Percentiles rank a stretch among this genome's conserved stretches.
phyloP scores from a whole-genome alignment of 2,329 filamentous ascomycete species.

The Hypoxylon sp. region DNA sequence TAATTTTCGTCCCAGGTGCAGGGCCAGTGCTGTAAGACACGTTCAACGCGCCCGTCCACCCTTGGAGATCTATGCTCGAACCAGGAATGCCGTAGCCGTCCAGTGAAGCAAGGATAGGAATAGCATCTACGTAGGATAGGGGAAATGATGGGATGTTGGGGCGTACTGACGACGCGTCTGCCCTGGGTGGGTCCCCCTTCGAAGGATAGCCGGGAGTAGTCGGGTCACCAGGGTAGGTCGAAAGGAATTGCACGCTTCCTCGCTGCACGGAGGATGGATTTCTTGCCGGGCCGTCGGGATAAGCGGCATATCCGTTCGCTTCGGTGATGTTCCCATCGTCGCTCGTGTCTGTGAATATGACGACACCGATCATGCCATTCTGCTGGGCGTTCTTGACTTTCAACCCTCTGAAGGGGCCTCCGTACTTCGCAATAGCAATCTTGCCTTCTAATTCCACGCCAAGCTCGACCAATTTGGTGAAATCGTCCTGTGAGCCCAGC shows the following conservation, averaged over 20 bases:
- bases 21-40: conserved; percentile 55
- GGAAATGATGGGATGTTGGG: conserved; percentile 83
- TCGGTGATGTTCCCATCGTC: conserved; percentile 79
- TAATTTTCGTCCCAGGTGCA: conserved; percentile 65
- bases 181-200: conserved; percentile 72
- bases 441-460: conserved; percentile 77
- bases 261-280: conserved; percentile 81
- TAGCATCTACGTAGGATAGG: conserved; percentile 78
- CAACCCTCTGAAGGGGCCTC: conserved; percentile 77
- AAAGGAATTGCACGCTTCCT: conserved; percentile 77
- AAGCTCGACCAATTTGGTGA: conserved; percentile 71
- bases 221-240: conserved; percentile 68
- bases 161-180: conserved; percentile 67
- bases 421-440: conserved; percentile 81
- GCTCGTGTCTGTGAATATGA: conserved; percentile 78
- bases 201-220: conserved; percentile 86
- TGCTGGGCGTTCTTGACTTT: conserved; percentile 86
- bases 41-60: conserved; percentile 64
- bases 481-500: conserved; percentile 78
- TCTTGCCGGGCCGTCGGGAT: conserved; percentile 79
- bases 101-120: conserved; percentile 78
- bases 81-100: conserved; percentile 78
- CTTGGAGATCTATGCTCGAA: conserved; percentile 66
- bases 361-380: conserved; percentile 73
- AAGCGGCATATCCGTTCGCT: conserved; percentile 74